A percentile compares a stretch with the other conserved stretches of the same genome.
phyloP scores from a whole-genome alignment of 2,329 filamentous ascomycete genomes.

The Tothia fuscella region DNA sequence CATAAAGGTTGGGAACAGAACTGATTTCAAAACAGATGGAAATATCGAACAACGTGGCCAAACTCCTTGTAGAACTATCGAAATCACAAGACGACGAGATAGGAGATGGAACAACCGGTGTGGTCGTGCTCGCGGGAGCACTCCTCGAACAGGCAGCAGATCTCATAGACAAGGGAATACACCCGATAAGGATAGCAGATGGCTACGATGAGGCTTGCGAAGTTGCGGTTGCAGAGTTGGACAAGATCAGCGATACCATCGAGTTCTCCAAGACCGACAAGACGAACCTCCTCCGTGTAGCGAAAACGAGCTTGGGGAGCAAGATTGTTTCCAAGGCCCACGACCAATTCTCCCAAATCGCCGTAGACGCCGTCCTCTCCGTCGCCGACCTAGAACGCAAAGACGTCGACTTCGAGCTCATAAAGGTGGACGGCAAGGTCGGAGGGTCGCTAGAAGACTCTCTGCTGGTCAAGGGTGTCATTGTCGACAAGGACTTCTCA shows the following conservation, averaged over 20 bases:
- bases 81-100: constrained; percentile 99
- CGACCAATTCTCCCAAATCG: constrained; percentile 95
- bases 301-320: constrained; percentile 88
- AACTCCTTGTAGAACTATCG: constrained; percentile 89
- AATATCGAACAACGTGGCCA: constrained; percentile 95
- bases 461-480: constrained; percentile 90
- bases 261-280: constrained; percentile 72
- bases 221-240: constrained; percentile 83
- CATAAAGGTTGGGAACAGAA: too few species aligned
- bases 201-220: constrained; percentile 97
- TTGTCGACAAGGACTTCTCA: constrained; percentile 99
- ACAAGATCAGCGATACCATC: constrained; percentile 85
- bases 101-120: constrained; percentile 93
- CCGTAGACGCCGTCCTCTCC: constrained; percentile 90
- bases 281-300: constrained; percentile 82
- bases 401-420: constrained; percentile 97
- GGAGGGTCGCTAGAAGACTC: constrained; percentile 89
- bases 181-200: constrained; percentile 96
- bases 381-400: constrained; percentile 92
- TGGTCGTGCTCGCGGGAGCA: constrained; percentile 89
- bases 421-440: constrained; percentile 98
- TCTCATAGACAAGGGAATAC: constrained; percentile 98
- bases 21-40: too few species aligned
- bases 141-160: constrained; percentile 93
- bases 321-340: constrained; percentile 99